These are phyloP conservation scores for carrot (Daucus carota) DNA, from an alignment of 129 eudicot species.

Conservation along the genomic window DH1_v3.0 NC_030381.2:54541001-54541500, in stretches of 20 bases:
- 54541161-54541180: no score
- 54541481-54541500: no score
- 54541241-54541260: not conserved
- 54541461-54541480: no score
- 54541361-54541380: conserved; percentile 62
- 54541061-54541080: no score
- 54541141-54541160: not conserved
- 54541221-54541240: not conserved
- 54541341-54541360: conserved; percentile 97
- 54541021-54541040: no score
- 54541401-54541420: conserved; percentile 76
- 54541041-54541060: no score
- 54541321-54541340: conserved; percentile 92
- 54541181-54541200: not conserved
- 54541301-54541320: conserved; percentile 97
- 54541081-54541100: not conserved
- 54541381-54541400: conserved; percentile 56
- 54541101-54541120: not conserved
- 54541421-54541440: not conserved
- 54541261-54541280: not conserved
- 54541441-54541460: conserved; percentile 11
- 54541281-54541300: not conserved
- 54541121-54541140: not conserved
- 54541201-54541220: not conserved
- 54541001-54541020: no score